phyloP scores from a whole-genome alignment of 805 yeast genomes.

The Barnettozyma wickerhamii region DNA sequence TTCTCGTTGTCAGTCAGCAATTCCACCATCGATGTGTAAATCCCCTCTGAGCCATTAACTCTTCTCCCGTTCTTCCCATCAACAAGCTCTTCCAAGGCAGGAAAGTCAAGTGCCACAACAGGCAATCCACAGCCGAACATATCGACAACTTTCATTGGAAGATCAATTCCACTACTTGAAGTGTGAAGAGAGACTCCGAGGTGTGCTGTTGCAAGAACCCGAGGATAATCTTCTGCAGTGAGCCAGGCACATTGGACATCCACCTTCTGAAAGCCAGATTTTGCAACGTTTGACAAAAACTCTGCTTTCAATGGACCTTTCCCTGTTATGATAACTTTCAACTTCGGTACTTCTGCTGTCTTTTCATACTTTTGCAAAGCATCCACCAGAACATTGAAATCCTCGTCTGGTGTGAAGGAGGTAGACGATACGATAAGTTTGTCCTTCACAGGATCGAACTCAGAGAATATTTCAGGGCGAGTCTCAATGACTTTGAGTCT shows the following conservation, averaged over 20 bases:
- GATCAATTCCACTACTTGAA: slow-evolving; percentile 88
- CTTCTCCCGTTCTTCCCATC: slow-evolving; percentile 66
- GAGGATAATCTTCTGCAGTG: slow-evolving; percentile 72
- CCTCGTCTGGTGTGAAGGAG: slow-evolving; percentile 95
- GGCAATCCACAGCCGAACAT: slow-evolving; percentile 96
- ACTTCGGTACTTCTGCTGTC: slow-evolving; percentile 35
- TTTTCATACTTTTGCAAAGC: slow-evolving; percentile 53
- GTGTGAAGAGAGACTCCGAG: slow-evolving; percentile 86
- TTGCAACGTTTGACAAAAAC: slow-evolving; percentile 45
- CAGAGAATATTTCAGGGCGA: slow-evolving; percentile 31
- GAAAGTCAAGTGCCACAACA: slow-evolving; percentile 71
- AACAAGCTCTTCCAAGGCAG: slow-evolving; percentile 77
- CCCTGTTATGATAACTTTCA: slow-evolving; percentile 86
- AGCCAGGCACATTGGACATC: slow-evolving; percentile 72
- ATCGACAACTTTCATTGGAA: slow-evolving; percentile 97
- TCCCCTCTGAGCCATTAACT: slow-evolving; percentile 39
- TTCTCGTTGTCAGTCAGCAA: slow-evolving; percentile 31
- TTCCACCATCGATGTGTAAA: slow-evolving; percentile 39
- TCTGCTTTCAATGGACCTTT: slow-evolving; percentile 78
- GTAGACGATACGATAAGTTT: slow-evolving; percentile 82
- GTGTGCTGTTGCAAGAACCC: slow-evolving; percentile 70
- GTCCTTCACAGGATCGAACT: slow-evolving; percentile 36
- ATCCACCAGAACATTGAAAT: slow-evolving; percentile 62
- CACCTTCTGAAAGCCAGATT: slow-evolving; percentile 43
- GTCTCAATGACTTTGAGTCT: slow-evolving; percentile 30